Conservation (phyloP, 2,329 filamentous ascomycete species). For the Apiospora malaysiana region DNA sequence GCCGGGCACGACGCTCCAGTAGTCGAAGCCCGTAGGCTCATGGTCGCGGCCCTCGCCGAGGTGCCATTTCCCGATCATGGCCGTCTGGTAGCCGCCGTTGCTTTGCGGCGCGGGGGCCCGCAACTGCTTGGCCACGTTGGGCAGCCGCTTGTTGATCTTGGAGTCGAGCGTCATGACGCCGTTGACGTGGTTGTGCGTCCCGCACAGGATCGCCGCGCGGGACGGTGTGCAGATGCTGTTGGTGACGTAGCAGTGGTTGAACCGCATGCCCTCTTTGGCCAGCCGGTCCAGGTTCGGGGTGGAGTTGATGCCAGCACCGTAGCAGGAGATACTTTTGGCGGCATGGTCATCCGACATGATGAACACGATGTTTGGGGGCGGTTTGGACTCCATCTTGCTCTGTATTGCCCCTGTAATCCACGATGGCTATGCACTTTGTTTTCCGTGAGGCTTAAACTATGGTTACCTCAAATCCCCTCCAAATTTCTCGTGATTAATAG, state of each 20-base stretch:
- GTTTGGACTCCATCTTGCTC: not conserved
- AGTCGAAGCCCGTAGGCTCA: slow-evolving; percentile 56
- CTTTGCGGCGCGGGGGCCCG: slow-evolving; percentile 32
- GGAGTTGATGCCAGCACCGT: slow-evolving; percentile 56
- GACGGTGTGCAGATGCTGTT: slow-evolving; percentile 60
- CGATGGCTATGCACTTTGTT: not conserved
- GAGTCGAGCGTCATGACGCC: slow-evolving; percentile 55
- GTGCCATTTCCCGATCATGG: slow-evolving; percentile 62
- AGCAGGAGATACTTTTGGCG: slow-evolving; percentile 53
- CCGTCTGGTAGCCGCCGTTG: slow-evolving; percentile 52
- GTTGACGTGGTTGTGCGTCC: slow-evolving; percentile 60
- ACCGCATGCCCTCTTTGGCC: slow-evolving; percentile 54
- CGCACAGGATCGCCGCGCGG: slow-evolving; percentile 54
- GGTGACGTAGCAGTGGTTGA: slow-evolving; percentile 61
- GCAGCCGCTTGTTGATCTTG: slow-evolving; percentile 55
- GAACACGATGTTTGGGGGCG: slow-evolving; percentile 50
- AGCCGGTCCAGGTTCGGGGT: slow-evolving; percentile 58
- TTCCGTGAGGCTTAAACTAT: not conserved
- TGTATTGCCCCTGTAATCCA: not conserved
- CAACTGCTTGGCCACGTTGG: slow-evolving; percentile 58
- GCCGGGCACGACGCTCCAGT: slow-evolving; percentile 57
- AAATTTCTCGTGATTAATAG: not conserved
- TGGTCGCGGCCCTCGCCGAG: slow-evolving; percentile 53
- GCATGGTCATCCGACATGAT: slow-evolving; percentile 63
- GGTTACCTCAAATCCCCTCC: not conserved